Percentiles rank a stretch among this genome's conserved stretches.
Conservation (phyloP, 1,284 basidiomycete genomes). For the Heliocybe sulcata region DNA sequence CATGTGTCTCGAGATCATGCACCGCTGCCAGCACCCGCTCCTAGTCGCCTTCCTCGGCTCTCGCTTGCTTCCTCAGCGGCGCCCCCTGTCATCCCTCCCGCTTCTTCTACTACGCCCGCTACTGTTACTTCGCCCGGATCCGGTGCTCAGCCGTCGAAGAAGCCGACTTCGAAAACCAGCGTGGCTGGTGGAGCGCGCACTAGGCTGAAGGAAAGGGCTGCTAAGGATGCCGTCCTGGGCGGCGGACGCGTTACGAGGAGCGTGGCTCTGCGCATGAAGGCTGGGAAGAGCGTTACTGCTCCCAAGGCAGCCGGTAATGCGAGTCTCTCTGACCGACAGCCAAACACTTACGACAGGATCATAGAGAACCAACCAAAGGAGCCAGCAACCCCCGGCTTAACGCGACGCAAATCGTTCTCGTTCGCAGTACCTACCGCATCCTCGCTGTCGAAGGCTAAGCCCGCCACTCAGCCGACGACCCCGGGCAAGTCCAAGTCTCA, state of each 20-base stretch:
- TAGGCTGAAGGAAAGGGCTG: not conserved
- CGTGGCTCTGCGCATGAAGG: not conserved
- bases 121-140: not conserved
- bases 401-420: constrained; percentile 8
- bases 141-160: not conserved
- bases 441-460: constrained; percentile 17
- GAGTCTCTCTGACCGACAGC: not conserved
- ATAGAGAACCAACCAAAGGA: not conserved
- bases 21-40: not conserved
- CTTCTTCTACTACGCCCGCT: not conserved
- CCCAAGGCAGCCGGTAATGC: not conserved
- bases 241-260: not conserved
- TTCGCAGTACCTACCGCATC: constrained; percentile 23
- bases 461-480: constrained; percentile 13
- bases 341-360: not conserved
- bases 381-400: not conserved
- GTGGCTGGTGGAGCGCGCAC: not conserved
- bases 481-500: constrained; percentile 7
- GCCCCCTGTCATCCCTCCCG: not conserved
- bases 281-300: not conserved
- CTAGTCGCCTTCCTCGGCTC: not conserved
- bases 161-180: not conserved
- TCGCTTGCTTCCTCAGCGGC: not conserved
- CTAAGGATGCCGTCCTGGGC: not conserved
- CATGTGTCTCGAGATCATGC: not conserved